Base-by-base conservation (phyloP, 208 protist genomes). In the Herpetomonas tarakana region DNA sequence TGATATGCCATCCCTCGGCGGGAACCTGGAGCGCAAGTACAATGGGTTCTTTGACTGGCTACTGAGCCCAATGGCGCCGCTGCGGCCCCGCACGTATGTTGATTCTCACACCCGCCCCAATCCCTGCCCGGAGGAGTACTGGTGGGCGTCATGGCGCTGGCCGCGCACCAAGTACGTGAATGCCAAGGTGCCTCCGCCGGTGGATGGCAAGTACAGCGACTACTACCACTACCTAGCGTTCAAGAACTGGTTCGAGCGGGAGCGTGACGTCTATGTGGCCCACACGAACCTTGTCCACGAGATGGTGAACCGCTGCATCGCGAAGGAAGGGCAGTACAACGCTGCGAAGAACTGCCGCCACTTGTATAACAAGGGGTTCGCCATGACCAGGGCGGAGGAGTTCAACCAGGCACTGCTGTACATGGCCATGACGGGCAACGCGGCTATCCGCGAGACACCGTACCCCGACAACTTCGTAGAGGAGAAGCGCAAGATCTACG, bases 301-400 rank as follows among this genome's bases (percentile, higher is more conserved):
- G 50, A 90, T 90, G 83, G 65, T 72, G 18, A 71, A 65, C 38
- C 79, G 86, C 35, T 93, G 86, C 69, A 38, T 88, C 16, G 67
- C 84, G 44, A 89, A 90, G 59, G 86, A 93, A 44, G 86, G 86
- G 24, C 80, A 88, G 71, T 92, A 92, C 80, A 93, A 93, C 75
- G 86, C 82, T 14, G 74, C 78, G n/a, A 93, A 93, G 70, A 93
- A 93, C 68, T 93, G 86, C 66, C 76, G 80, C 25, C 86, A 93
- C 52, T 53, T 93, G 31, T 85, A 76, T 60, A 67, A 93, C 71
- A 93, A 93, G 62, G 60, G 45, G 39, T 90, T 93, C 59, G 82
- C 86, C 49, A 93, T 93, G 86, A 83, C 82, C 0, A 76, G 86
- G 26, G 83, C 85, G 80, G 82, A 93, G 59, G 82, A 93, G 61